Percentiles rank a stretch among this genome's conserved stretches.
These are phyloP conservation scores for Malus hybrid DNA, from an alignment of 331 rosid species.

Conservation along the genomic window DNA sequence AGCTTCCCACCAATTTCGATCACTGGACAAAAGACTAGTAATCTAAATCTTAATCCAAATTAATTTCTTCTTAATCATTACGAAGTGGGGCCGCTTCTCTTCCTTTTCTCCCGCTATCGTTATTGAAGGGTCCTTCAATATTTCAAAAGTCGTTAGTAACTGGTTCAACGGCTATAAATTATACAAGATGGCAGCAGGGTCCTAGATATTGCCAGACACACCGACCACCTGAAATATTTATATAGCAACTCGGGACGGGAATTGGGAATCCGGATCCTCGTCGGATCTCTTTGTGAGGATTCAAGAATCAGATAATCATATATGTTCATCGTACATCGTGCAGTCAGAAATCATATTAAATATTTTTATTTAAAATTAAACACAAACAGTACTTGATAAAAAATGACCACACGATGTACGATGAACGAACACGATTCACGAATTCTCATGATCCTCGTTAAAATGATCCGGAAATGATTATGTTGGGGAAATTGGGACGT, in stretches of 20 bases:
- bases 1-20: neutral
- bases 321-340: fast-evolving
- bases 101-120: neutral
- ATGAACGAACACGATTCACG: no score
- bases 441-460: fast-evolving
- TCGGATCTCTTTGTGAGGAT: no score
- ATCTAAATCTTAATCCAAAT: neutral
- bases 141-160: constrained; percentile 19
- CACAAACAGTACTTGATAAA: no score
- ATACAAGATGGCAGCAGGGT: neutral
- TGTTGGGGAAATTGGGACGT: no score
- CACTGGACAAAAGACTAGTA: neutral
- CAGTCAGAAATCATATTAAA: no score
- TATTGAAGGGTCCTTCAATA: neutral
- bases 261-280: no score
- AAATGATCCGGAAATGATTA: no score
- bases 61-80: neutral
- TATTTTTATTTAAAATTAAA: no score
- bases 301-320: no score
- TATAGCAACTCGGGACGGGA: neutral
- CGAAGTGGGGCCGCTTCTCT: neutral
- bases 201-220: neutral
- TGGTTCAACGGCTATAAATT: constrained; percentile 25
- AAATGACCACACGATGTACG: no score
- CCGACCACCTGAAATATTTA: neutral